Conservation (phyloP, 1,284 basidiomycete genomes). For the Malassezia japonica region DNA sequence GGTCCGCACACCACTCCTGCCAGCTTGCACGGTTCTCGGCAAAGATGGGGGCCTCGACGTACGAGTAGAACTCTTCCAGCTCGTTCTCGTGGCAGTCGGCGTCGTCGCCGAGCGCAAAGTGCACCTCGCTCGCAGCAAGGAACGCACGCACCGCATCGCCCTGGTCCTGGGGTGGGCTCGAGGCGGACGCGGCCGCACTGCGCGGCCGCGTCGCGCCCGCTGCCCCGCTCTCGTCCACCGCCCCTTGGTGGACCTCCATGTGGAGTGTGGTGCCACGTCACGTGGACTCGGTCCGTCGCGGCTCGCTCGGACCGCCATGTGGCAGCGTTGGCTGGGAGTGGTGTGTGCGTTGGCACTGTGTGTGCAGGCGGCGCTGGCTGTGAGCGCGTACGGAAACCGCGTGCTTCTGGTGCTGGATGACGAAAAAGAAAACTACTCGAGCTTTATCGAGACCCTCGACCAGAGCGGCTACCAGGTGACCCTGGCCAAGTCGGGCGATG, state of each 20-base stretch:
- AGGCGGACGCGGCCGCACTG: too few relatives aligned
- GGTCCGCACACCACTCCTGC: constrained; percentile 55
- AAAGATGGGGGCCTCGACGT: constrained; percentile 85
- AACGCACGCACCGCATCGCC: neutral
- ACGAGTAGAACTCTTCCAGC: constrained; percentile 96
- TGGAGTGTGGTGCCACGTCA: neutral
- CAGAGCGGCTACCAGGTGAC: constrained; percentile 26
- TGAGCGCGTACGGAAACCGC: constrained; percentile 22
- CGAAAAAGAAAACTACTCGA: constrained; percentile 17
- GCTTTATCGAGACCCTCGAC: constrained; percentile 21
- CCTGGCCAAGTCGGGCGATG: neutral
- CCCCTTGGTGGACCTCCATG: neutral
- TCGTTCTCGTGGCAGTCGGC: constrained; percentile 90
- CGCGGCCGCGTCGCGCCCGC: neutral
- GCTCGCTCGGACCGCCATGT: constrained; percentile 2
- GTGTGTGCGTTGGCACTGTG: neutral
- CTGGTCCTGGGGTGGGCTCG: neutral
- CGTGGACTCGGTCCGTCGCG: neutral
- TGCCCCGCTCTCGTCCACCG: neutral
- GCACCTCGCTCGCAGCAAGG: neutral
- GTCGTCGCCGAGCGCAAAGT: constrained; percentile 53
- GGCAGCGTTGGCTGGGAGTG: neutral
- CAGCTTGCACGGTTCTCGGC: constrained; percentile 78
- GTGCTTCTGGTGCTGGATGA: constrained; percentile 34
- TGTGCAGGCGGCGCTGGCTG: neutral